A percentile compares a stretch with the other conserved stretches of the same genome.
phyloP scores from a whole-genome alignment of 2,329 filamentous ascomycete species.

The Claviceps sp. region DNA sequence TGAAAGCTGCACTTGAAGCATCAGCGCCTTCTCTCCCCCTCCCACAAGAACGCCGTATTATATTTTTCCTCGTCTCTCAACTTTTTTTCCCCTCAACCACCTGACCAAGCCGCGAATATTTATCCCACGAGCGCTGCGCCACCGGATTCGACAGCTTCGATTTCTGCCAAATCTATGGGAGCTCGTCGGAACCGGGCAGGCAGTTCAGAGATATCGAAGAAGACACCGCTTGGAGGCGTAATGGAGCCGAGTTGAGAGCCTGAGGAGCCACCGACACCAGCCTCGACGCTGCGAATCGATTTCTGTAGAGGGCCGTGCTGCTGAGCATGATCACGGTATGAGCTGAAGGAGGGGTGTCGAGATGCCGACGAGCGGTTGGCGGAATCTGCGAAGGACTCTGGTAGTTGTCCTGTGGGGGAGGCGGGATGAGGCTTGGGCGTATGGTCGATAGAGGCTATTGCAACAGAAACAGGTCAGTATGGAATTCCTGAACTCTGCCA shows the following conservation, averaged over 20 bases:
- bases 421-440: constrained; percentile 60
- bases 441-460: constrained; percentile 56
- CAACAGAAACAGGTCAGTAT: constrained; percentile 9
- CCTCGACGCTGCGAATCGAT: constrained; percentile 27
- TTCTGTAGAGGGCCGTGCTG: constrained; percentile 64
- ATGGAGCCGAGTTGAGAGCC: constrained; percentile 64
- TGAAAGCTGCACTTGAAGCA: neutral
- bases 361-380: constrained; percentile 19
- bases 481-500: too few species aligned
- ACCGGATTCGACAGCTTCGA: constrained; percentile 89
- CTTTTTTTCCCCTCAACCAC: neutral
- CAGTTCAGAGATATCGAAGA: constrained; percentile 81
- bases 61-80: neutral
- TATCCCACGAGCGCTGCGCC: constrained; percentile 52
- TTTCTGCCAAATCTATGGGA: constrained; percentile 67
- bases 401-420: constrained; percentile 51
- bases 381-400: constrained; percentile 32
- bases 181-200: constrained; percentile 69
- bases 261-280: constrained; percentile 44
- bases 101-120: constrained; percentile 1
- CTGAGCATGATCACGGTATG: constrained; percentile 65
- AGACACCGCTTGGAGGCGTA: constrained; percentile 56
- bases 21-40: neutral
- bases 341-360: constrained; percentile 52
- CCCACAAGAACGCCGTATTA: neutral